Conservation (phyloP, 2,329 filamentous ascomycete genomes). For the Trichoderma gracile region DNA sequence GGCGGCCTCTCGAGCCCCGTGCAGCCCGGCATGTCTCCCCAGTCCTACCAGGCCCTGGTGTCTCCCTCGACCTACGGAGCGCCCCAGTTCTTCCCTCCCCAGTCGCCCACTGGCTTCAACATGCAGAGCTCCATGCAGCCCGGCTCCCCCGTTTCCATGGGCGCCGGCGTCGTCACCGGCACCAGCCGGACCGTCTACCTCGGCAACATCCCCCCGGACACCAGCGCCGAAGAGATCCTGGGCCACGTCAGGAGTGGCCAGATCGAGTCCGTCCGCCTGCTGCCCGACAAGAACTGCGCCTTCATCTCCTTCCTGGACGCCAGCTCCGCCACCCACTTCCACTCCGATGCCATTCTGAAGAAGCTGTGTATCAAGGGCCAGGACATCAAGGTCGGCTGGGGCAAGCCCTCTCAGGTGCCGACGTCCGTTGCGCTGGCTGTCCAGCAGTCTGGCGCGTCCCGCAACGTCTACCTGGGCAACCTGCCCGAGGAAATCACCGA, state of each 20-base stretch:
- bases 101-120: constrained; percentile 82
- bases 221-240: constrained; percentile 92
- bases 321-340: constrained; percentile 97
- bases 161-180: constrained; percentile 78
- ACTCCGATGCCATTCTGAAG: constrained; percentile 99
- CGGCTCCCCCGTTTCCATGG: constrained; percentile 73
- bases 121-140: constrained; percentile 59
- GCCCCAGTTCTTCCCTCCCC: constrained; percentile 81
- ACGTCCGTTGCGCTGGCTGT: constrained; percentile 97
- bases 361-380: constrained; percentile 98
- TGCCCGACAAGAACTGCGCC: constrained; percentile 99
- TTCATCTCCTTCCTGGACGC: constrained; percentile 99
- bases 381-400: constrained; percentile 99
- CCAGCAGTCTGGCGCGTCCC: constrained; percentile 93
- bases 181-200: constrained; percentile 97
- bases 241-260: constrained; percentile 95
- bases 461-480: constrained; percentile 96
- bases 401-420: constrained; percentile 95
- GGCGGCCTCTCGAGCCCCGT: constrained; percentile 72
- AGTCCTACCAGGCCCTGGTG: constrained; percentile 80
- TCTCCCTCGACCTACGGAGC: constrained; percentile 82
- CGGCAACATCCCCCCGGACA: constrained; percentile 98
- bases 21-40: constrained; percentile 75
- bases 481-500: constrained; percentile 86
- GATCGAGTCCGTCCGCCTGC: constrained; percentile 95